phyloP scores from a whole-genome alignment of 179 eudicot genomes.

The Silene noctiflora region DNA sequence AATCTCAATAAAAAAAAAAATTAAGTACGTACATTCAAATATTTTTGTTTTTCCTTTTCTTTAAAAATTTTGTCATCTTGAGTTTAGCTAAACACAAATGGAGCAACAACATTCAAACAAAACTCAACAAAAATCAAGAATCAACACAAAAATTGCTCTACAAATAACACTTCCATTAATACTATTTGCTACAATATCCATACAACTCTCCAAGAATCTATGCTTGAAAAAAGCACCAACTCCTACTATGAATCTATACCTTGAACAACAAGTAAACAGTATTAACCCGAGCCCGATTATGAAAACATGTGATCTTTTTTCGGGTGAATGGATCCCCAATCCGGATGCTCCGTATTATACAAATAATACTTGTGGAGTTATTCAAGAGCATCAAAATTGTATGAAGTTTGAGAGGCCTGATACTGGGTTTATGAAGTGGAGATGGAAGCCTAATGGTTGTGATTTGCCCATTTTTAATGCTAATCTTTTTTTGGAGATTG shows the following conservation, averaged over 20 bases:
- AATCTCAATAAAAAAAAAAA: neutral
- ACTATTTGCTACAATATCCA: conserved; percentile 27
- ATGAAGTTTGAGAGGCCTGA: conserved; percentile 67
- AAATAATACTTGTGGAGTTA: conserved; percentile 41
- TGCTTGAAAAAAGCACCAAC: neutral
- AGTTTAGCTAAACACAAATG: neutral
- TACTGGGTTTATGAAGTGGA: conserved; percentile 57
- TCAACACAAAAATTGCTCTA: conserved; percentile 23
- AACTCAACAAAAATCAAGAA: conserved; percentile 16
- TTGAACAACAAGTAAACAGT: neutral
- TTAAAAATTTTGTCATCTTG: neutral
- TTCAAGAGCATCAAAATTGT: conserved; percentile 68
- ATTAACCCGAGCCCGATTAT: neutral
- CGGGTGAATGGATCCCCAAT: conserved; percentile 53
- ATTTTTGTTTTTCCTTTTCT: no score
- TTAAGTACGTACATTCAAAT: no score
- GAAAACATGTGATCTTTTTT: conserved; percentile 38
- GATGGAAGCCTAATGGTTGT: conserved; percentile 64
- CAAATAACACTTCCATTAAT: conserved; percentile 23
- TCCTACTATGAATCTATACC: neutral
- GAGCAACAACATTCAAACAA: conserved; percentile 9
- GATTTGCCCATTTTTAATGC: conserved; percentile 53
- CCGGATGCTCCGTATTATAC: conserved; percentile 53
- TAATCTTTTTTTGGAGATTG: conserved; percentile 48
- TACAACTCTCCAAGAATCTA: conserved; percentile 18